These are phyloP conservation scores for Cupressus sempervirens DNA, from an alignment of 75 land plant species.

Conservation along the genomic window DNA sequence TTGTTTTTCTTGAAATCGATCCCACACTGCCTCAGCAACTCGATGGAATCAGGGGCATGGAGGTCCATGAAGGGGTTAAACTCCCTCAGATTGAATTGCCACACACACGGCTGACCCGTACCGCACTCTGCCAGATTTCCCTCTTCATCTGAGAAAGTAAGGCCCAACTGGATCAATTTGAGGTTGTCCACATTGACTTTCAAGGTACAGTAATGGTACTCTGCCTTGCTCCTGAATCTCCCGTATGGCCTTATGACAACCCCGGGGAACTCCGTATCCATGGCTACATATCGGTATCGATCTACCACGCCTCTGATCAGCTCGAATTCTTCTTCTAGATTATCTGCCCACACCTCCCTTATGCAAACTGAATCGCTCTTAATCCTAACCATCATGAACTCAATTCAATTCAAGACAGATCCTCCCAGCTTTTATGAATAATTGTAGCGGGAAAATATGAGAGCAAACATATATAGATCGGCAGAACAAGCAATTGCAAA, in stretches of 20 bases:
- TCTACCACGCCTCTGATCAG: constrained; percentile 50
- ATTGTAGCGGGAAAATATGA: background rate
- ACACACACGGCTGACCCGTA: constrained; percentile 25
- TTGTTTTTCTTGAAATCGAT: constrained; percentile 55
- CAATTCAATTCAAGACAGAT: background rate
- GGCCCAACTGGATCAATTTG: constrained; percentile 66
- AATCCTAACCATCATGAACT: background rate
- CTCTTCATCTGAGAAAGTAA: constrained; percentile 53
- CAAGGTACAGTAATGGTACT: constrained; percentile 48
- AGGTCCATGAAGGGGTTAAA: constrained; percentile 36
- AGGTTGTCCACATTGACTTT: constrained; percentile 69
- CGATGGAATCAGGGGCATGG: constrained; percentile 46
- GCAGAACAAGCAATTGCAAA: background rate
- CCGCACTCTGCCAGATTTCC: constrained; percentile 56
- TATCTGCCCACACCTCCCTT: constrained; percentile 69
- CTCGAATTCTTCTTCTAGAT: constrained; percentile 63
- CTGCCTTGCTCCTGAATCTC: constrained; percentile 20
- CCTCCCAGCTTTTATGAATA: too few species aligned
- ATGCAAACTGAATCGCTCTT: constrained; percentile 16
- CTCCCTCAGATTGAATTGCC: constrained; percentile 73
- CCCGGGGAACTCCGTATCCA: constrained; percentile 95
- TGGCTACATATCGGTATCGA: constrained; percentile 50
- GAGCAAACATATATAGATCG: background rate
- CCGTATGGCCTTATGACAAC: constrained; percentile 41
- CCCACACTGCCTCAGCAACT: constrained; percentile 37